Evolutionary conservation across 352 stramenopile genomes (phyloP).

Genomic region (Stramenopiles sp.): DNA sequence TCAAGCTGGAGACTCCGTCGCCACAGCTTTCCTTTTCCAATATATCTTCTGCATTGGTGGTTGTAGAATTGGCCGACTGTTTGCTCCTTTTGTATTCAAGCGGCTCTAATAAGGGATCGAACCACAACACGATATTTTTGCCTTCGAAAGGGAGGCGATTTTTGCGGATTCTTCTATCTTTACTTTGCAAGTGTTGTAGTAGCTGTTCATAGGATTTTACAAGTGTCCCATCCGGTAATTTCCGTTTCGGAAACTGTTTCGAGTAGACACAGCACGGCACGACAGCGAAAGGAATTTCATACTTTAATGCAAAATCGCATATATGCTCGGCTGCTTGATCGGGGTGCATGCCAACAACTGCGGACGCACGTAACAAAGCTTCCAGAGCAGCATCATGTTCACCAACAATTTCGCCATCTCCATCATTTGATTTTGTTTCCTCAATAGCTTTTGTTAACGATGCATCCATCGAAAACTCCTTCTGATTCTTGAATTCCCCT

Average conservation of each 20-base stretch:
- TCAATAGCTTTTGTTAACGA: not conserved
- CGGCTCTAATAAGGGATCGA: not conserved
- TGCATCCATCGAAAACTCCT: no score
- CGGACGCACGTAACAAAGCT: not conserved
- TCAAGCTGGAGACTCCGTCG: not conserved
- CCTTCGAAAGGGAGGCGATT: not conserved
- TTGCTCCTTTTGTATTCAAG: not conserved
- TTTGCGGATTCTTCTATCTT: not conserved
- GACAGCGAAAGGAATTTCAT: slow-evolving; percentile 75
- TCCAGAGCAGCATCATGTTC: not conserved
- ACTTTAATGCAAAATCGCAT: slow-evolving; percentile 61
- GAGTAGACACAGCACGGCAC: slow-evolving; percentile 88
- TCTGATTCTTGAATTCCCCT: no score
- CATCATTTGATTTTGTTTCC: not conserved
- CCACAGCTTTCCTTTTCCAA: not conserved
- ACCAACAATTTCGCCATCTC: not conserved
- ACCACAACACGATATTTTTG: not conserved
- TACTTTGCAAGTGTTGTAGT: slow-evolving; percentile 38
- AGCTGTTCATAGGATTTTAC: slow-evolving; percentile 53
- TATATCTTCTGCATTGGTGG: not conserved
- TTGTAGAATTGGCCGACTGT: not conserved
- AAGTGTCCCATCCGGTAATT: slow-evolving; percentile 24
- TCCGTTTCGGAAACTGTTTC: slow-evolving; percentile 55
- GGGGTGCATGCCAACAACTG: slow-evolving; percentile 7
- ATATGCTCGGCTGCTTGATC: slow-evolving; percentile 68